Conservation (phyloP, 441 rosid species). For the Sinapis alba region DNA sequence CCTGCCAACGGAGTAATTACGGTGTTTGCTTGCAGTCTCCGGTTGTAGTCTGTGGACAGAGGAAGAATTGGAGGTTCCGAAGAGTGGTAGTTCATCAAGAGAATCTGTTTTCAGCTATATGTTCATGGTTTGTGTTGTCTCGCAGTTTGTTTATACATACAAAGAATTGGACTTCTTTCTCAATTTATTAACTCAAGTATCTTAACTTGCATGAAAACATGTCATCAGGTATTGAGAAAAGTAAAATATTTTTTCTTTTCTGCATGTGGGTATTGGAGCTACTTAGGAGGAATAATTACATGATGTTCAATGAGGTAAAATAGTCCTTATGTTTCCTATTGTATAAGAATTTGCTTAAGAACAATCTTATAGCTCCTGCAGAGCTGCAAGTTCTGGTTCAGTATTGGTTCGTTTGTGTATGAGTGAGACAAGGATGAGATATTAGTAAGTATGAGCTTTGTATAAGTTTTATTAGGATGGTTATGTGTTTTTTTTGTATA, state of each 20-base stretch:
- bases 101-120: too few species aligned
- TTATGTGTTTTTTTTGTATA: not conserved
- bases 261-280: slow-evolving; percentile 58
- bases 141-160: not conserved
- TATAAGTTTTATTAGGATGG: slow-evolving; percentile 9
- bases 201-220: not conserved
- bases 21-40: slow-evolving; percentile 29
- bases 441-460: not conserved
- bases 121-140: too few species aligned
- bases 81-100: slow-evolving; percentile 44
- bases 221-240: not conserved
- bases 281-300: slow-evolving; percentile 79
- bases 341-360: not conserved
- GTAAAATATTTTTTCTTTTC: not conserved
- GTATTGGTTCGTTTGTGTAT: not conserved
- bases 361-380: not conserved
- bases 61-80: slow-evolving; percentile 35
- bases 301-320: slow-evolving; percentile 85
- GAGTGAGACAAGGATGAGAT: not conserved
- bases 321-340: too few species aligned
- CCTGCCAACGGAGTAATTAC: slow-evolving; percentile 19
- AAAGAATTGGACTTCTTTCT: not conserved
- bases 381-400: not conserved
- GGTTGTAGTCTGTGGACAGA: slow-evolving; percentile 9
- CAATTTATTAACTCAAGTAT: not conserved